Percentiles rank a stretch among this genome's conserved stretches.
These are phyloP conservation scores for Aspergillus sp. DNA, from an alignment of 2,329 filamentous ascomycete genomes.

Conservation along the genomic window DNA sequence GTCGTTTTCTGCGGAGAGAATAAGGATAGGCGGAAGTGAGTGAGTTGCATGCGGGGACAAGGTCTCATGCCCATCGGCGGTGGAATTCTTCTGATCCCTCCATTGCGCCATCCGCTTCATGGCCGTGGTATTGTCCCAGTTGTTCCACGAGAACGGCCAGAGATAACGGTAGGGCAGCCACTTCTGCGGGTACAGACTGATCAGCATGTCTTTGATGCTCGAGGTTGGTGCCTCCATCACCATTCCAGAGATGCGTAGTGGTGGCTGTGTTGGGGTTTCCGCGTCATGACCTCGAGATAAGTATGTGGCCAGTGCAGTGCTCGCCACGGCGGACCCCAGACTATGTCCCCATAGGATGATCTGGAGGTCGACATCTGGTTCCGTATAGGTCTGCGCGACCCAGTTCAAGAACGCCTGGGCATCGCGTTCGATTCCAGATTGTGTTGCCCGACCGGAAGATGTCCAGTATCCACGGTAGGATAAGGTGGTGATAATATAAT, in stretches of 20 bases:
- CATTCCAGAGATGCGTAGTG: slow-evolving; percentile 43
- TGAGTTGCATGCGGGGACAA: neutral
- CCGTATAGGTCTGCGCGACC: slow-evolving; percentile 48
- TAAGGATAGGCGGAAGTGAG: slow-evolving; percentile 30
- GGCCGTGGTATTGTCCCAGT: slow-evolving; percentile 48
- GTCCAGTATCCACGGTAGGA: slow-evolving; percentile 75
- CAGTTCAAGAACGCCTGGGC: slow-evolving; percentile 63
- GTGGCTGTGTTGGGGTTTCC: too few species aligned
- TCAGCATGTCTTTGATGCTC: slow-evolving; percentile 67
- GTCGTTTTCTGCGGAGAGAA: slow-evolving; percentile 43
- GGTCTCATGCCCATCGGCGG: too few species aligned
- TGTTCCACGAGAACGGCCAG: slow-evolving; percentile 67
- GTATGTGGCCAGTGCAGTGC: slow-evolving; percentile 54
- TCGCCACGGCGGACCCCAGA: slow-evolving; percentile 70
- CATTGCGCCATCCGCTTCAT: slow-evolving; percentile 37
- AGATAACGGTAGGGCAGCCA: slow-evolving; percentile 77
- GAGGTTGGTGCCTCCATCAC: slow-evolving; percentile 76
- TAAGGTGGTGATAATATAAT: slow-evolving; percentile 46
- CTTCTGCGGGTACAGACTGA: slow-evolving; percentile 70
- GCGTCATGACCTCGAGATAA: slow-evolving; percentile 18
- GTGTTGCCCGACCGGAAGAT: slow-evolving; percentile 67
- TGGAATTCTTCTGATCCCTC: slow-evolving; percentile 6
- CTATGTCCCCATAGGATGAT: slow-evolving; percentile 75
- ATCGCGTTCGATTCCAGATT: slow-evolving; percentile 68
- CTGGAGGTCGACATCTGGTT: slow-evolving; percentile 18